phyloP scores from a whole-genome alignment of 2,329 filamentous ascomycete species.

The Colletotrichum theobromicola region DNA sequence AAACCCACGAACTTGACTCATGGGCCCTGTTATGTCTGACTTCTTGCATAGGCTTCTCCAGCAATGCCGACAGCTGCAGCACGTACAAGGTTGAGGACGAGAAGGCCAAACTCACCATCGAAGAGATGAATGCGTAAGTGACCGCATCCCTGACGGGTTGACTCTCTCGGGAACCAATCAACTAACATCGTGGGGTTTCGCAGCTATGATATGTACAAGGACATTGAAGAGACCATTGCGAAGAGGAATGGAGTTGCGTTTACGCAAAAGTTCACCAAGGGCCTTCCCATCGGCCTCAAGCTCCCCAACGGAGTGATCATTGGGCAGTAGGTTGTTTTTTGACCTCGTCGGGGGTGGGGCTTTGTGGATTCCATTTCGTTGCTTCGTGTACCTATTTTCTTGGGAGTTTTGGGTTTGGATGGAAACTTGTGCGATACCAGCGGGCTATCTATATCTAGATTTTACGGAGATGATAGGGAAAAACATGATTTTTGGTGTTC shows the following conservation, averaged over 20 bases:
- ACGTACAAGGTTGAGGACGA: constrained; percentile 68
- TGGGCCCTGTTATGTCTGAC: neutral
- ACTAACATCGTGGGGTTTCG: neutral
- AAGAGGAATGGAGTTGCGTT: constrained; percentile 36
- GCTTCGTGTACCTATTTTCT: neutral
- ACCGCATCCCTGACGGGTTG: neutral
- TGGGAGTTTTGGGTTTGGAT: neutral
- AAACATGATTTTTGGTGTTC: neutral
- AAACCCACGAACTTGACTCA: neutral
- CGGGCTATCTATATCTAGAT: neutral
- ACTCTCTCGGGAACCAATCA: neutral
- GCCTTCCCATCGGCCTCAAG: constrained; percentile 51
- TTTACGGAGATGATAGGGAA: neutral
- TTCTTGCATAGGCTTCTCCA: constrained; percentile 57
- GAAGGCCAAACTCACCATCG: constrained; percentile 67
- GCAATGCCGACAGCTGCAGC: constrained; percentile 56
- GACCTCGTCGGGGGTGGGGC: neutral
- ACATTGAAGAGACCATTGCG: constrained; percentile 56
- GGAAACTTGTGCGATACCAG: neutral
- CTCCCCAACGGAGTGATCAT: constrained; percentile 53
- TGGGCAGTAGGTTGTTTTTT: neutral
- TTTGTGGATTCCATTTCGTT: neutral
- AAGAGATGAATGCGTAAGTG: constrained; percentile 70
- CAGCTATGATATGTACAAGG: constrained; percentile 64
- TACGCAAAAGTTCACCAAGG: constrained; percentile 41